A percentile compares a stretch with the other conserved stretches of the same genome.
Evolutionary conservation across 257 asterid species (phyloP).

Genomic region (Jaltomata sinuosa): DNA sequence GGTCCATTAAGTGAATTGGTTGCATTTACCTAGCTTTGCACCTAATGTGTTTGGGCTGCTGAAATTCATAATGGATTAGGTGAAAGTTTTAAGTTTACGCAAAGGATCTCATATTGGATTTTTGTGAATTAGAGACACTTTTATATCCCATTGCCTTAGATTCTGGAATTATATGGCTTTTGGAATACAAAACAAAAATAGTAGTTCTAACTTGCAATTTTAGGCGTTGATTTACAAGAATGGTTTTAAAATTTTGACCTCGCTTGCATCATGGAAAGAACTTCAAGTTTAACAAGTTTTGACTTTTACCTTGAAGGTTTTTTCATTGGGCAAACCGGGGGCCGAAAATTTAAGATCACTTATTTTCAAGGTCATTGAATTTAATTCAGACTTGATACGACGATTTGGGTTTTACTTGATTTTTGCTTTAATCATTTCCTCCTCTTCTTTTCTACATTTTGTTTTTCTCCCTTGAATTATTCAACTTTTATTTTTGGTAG

Average conservation of each 20-base stretch:
- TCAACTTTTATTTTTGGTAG: background rate
- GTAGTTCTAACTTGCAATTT: background rate
- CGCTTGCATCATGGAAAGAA: accelerated
- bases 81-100: background rate
- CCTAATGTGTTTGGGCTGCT: background rate
- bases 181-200: background rate
- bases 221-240: background rate
- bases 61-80: background rate
- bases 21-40: constrained; percentile 20
- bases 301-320: background rate
- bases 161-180: background rate
- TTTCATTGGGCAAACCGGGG: background rate
- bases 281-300: background rate
- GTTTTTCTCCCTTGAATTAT: background rate
- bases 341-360: background rate
- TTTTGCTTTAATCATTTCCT: background rate
- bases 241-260: background rate
- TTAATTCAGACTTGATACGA: background rate
- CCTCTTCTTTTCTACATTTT: background rate
- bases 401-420: background rate
- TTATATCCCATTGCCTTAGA: background rate
- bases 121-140: background rate
- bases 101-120: background rate
- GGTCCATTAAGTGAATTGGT: constrained; percentile 4
- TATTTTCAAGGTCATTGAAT: background rate